Conservation (phyloP, 2,329 filamentous ascomycete species). For the Fusarium transvaalense region DNA sequence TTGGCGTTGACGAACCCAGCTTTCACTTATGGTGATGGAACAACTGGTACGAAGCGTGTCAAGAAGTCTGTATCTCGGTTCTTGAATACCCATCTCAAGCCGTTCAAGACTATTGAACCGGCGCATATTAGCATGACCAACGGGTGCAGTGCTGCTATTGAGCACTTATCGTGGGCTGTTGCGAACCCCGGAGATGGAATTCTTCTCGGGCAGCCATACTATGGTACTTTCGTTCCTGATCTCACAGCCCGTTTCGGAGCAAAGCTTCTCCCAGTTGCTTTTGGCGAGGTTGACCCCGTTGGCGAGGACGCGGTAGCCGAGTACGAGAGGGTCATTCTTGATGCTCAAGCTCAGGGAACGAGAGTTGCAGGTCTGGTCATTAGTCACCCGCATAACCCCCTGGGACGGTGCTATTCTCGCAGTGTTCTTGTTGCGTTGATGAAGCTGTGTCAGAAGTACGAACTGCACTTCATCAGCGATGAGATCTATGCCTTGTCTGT, state of each 20-base stretch:
- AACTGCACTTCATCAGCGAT: conserved; percentile 65
- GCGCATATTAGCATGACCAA: conserved; percentile 55
- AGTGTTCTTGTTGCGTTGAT: conserved; percentile 57
- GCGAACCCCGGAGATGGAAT: conserved; percentile 57
- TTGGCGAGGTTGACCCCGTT: conserved; percentile 60
- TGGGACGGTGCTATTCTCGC: conserved; percentile 62
- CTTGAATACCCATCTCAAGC: conserved; percentile 52
- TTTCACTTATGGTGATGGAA: conserved; percentile 59
- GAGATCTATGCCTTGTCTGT: conserved; percentile 66
- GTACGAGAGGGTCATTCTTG: conserved; percentile 60
- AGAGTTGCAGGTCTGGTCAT: conserved; percentile 63
- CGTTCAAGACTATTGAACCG: conserved; percentile 48
- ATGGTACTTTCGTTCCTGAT: conserved; percentile 63
- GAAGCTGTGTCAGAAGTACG: conserved; percentile 60
- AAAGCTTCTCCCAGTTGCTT: conserved; percentile 59
- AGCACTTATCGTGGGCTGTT: conserved; percentile 57
- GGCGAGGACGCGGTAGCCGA: conserved; percentile 54
- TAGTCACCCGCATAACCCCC: conserved; percentile 65
- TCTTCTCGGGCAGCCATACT: conserved; percentile 59
- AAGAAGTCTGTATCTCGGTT: conserved; percentile 53
- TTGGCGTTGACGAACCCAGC: conserved; percentile 49
- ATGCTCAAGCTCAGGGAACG: conserved; percentile 55
- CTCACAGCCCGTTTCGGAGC: conserved; percentile 58
- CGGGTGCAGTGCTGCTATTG: conserved; percentile 58
- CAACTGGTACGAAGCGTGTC: conserved; percentile 53